Evolutionary conservation across 208 protist species (phyloP).

Genomic region (Acanthamoeba lenticulata): DNA sequence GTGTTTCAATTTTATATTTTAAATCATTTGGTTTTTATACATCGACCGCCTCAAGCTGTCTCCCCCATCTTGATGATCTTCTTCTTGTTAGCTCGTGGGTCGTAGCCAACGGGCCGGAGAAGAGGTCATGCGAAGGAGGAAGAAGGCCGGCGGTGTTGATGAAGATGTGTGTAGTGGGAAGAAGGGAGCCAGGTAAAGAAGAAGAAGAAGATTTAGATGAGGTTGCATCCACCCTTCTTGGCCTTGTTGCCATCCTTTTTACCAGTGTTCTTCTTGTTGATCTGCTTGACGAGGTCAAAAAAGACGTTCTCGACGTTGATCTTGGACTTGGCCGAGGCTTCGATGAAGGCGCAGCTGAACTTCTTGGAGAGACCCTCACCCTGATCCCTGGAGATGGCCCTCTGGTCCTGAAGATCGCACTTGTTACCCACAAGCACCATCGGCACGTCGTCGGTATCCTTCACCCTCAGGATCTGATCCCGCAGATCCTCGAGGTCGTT

Average conservation of each 20-base stretch:
- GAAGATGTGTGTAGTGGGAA: too few species aligned
- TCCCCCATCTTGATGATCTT: too few species aligned
- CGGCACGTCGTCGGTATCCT: conserved; percentile 82
- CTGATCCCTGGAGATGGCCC: conserved; percentile 83
- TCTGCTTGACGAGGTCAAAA: conserved; percentile 85
- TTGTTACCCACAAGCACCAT: conserved; percentile 88
- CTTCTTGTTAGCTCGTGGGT: too few species aligned
- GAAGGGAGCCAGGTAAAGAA: too few species aligned
- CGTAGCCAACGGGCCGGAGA: too few species aligned
- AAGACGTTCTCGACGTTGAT: conserved; percentile 87
- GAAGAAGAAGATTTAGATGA: conserved; percentile 2
- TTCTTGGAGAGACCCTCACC: conserved; percentile 80
- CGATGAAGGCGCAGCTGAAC: conserved; percentile 84
- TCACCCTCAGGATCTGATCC: conserved; percentile 90
- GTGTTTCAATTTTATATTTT: too few species aligned
- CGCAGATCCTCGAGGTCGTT: conserved; percentile 86
- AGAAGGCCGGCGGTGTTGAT: too few species aligned
- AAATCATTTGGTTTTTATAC: too few species aligned
- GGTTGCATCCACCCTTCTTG: conserved; percentile 1
- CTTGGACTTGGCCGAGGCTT: conserved; percentile 85
- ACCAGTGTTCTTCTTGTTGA: conserved; percentile 74
- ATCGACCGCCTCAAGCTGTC: too few species aligned
- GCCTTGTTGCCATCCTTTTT: neutral
- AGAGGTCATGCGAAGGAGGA: neutral
- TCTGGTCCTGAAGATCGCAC: conserved; percentile 84